A percentile compares a stretch with the other conserved stretches of the same genome.
phyloP scores from a whole-genome alignment of 2,329 filamentous ascomycete genomes.

The Curvularia spicifera region DNA sequence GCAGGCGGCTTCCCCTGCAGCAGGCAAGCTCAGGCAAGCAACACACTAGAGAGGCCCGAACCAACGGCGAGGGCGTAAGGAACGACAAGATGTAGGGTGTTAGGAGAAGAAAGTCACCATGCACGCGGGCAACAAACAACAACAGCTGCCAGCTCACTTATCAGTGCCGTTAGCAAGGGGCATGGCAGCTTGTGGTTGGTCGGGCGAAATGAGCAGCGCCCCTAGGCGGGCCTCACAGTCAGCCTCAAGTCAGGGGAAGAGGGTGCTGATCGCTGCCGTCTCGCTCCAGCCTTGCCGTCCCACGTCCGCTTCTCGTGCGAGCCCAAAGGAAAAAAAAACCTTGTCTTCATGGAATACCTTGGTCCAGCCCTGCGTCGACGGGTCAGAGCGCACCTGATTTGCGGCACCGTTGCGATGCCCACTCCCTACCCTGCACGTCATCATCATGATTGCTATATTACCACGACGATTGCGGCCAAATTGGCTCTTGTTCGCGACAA shows the following conservation, averaged over 20 bases:
- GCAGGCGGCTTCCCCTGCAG: neutral
- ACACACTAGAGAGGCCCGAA: neutral
- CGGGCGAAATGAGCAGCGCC: constrained; percentile 34
- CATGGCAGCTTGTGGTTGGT: constrained; percentile 23
- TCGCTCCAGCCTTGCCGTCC: constrained; percentile 17
- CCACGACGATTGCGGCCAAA: neutral
- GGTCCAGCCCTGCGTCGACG: neutral
- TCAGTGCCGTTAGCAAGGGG: constrained; percentile 19
- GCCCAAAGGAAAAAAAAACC: neutral
- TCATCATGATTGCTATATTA: neutral
- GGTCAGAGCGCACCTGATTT: constrained; percentile 9
- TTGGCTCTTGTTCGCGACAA: neutral
- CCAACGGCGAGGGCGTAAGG: constrained; percentile 7
- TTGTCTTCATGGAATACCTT: neutral
- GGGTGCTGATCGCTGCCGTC: constrained; percentile 16
- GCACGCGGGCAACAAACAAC: neutral
- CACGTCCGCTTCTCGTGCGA: constrained; percentile 17
- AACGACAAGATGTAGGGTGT: constrained; percentile 17
- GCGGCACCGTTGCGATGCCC: constrained; percentile 14
- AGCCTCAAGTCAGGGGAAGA: constrained; percentile 21
- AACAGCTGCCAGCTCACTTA: constrained; percentile 11
- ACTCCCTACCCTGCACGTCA: constrained; percentile 12
- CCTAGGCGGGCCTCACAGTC: constrained; percentile 14
- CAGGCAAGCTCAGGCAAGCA: neutral
- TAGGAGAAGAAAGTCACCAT: constrained; percentile 5